Evolutionary conservation across 192 early-diverging fungal genomes (phyloP).

Genomic region (Coemansia sp.): DNA sequence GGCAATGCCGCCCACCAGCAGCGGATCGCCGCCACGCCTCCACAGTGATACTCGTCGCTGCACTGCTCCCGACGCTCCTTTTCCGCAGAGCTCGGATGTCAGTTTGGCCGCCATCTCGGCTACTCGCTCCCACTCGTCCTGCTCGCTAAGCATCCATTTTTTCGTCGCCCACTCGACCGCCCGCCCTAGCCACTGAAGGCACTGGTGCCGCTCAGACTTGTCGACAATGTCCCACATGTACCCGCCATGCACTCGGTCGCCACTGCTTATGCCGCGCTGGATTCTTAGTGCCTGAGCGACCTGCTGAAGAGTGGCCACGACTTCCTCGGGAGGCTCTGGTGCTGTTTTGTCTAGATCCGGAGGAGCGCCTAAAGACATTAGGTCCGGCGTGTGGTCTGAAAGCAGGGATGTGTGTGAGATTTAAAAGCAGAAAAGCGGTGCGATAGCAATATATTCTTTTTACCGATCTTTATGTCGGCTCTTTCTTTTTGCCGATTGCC

Average conservation of each 20-base stretch:
- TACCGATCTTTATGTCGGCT: neutral
- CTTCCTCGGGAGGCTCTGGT: neutral
- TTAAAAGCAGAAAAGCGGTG: neutral
- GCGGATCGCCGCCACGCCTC: neutral
- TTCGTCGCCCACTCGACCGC: neutral
- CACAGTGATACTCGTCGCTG: slow-evolving; percentile 1
- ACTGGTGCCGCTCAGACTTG: neutral
- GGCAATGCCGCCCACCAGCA: slow-evolving; percentile 2
- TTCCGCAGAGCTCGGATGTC: slow-evolving; percentile 1
- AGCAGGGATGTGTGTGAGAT: neutral
- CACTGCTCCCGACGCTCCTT: neutral
- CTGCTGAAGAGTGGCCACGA: slow-evolving; percentile 3
- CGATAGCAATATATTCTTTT: neutral
- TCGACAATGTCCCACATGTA: slow-evolving; percentile 4
- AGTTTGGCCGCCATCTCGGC: slow-evolving; percentile 2
- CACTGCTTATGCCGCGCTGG: neutral
- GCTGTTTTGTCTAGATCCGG: neutral
- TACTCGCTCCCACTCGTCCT: neutral
- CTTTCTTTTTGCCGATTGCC: neutral
- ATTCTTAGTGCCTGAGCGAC: neutral
- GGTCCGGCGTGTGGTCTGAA: neutral
- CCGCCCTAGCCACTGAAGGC: neutral
- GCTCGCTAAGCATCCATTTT: neutral
- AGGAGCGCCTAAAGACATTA: neutral
- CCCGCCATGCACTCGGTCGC: neutral